These are phyloP conservation scores for Salix exigua DNA, from an alignment of 345 rosid genomes.

Conservation along the genomic window DNA sequence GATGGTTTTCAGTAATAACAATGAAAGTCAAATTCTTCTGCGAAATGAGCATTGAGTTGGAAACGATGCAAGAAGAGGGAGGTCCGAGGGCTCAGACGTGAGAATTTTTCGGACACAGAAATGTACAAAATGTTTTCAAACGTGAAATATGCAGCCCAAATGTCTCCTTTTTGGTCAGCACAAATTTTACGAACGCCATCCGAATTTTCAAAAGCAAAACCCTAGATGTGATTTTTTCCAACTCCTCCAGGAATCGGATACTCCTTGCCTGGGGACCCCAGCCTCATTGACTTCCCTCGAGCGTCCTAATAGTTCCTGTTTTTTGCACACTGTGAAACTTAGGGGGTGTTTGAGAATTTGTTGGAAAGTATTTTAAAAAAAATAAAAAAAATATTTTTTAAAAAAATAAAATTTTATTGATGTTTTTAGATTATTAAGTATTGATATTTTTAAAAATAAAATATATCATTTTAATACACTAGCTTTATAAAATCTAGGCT, in stretches of 20 bases:
- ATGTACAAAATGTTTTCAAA: slow-evolving; percentile 28
- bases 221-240: slow-evolving; percentile 5
- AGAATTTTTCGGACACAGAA: slow-evolving; percentile 15
- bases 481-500: neutral
- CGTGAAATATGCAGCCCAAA: slow-evolving; percentile 24
- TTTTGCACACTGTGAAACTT: neutral
- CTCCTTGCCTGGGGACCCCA: slow-evolving; percentile 18
- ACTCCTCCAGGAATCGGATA: slow-evolving; percentile 5
- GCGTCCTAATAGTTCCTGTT: neutral
- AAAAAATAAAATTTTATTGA: too few species aligned
- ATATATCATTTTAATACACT: too few species aligned
- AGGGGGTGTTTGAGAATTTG: too few species aligned
- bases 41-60: slow-evolving; percentile 7
- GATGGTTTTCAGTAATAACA: neutral
- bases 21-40: neutral
- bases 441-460: too few species aligned
- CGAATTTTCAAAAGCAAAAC: slow-evolving; percentile 20
- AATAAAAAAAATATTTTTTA: too few species aligned
- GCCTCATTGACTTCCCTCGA: slow-evolving; percentile 6
- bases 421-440: too few species aligned
- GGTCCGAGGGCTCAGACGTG: slow-evolving; percentile 19
- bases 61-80: slow-evolving; percentile 9
- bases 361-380: too few species aligned
- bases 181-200: slow-evolving; percentile 18
- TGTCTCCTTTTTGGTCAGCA: slow-evolving; percentile 40